Conservation (phyloP, 2,329 filamentous ascomycete species). For the Colletotrichum noveboracense region DNA sequence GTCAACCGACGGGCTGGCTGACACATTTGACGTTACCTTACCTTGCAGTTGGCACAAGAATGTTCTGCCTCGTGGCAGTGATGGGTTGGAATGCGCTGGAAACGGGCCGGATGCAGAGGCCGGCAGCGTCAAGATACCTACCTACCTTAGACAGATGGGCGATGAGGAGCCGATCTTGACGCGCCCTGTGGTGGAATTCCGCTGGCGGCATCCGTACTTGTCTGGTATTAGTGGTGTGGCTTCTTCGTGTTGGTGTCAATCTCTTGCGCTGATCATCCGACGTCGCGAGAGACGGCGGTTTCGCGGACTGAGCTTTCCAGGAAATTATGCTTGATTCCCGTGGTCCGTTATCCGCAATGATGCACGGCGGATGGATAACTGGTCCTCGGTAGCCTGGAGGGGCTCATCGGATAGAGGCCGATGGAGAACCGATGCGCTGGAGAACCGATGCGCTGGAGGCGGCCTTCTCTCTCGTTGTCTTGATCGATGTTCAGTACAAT, state of each 20-base stretch:
- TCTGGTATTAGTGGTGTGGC: not conserved
- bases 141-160: not conserved
- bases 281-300: not conserved
- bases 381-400: not conserved
- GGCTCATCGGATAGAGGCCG: not conserved
- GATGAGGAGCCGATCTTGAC: not conserved
- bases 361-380: not conserved
- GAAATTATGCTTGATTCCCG: constrained; percentile 3
- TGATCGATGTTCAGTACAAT: not conserved
- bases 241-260: not conserved
- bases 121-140: not conserved
- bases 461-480: not conserved
- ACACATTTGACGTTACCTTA: not conserved
- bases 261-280: not conserved
- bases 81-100: constrained; percentile 3
- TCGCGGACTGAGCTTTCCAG: not conserved
- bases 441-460: not conserved
- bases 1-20: not conserved
- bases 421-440: not conserved
- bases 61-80: constrained; percentile 6
- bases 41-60: not conserved
- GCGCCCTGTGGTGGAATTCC: not conserved
- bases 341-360: not conserved
- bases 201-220: not conserved
- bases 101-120: constrained; percentile 1